phyloP scores from a whole-genome alignment of 345 rosid genomes.

The Sisymbrium altissimum region DNA sequence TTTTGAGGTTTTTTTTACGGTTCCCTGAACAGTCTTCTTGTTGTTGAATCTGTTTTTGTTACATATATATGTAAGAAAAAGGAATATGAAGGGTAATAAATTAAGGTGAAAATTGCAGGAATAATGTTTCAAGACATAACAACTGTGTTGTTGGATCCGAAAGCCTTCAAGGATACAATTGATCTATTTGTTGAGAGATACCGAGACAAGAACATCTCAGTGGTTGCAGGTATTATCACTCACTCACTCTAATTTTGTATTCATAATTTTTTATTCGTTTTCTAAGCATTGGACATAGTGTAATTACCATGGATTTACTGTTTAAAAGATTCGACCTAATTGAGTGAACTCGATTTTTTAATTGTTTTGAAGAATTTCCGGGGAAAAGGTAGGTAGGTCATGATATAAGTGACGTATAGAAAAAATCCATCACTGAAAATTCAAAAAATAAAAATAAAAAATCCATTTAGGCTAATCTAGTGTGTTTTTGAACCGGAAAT shows the following conservation, averaged over 20 bases:
- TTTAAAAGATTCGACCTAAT: slow-evolving; percentile 9
- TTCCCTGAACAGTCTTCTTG: not conserved
- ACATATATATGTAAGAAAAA: not conserved
- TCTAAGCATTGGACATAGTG: not conserved
- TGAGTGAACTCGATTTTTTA: slow-evolving; percentile 14
- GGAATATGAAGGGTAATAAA: not conserved
- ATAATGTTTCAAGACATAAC: slow-evolving; percentile 98
- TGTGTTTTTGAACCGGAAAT: not conserved
- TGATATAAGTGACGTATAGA: slow-evolving; percentile 13
- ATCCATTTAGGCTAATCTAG: not conserved
- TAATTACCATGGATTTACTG: slow-evolving; percentile 11
- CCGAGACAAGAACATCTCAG: slow-evolving; percentile 80
- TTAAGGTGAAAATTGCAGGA: slow-evolving; percentile 40
- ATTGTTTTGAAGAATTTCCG: slow-evolving; percentile 22
- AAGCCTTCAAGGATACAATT: slow-evolving; percentile 86
- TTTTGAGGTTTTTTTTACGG: not conserved
- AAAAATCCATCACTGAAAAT: not conserved
- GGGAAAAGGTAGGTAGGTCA: slow-evolving; percentile 28
- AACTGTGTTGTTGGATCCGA: slow-evolving; percentile 77
- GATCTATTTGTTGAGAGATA: slow-evolving; percentile 93
- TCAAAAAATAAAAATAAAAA: too few species aligned
- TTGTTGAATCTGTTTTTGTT: not conserved
- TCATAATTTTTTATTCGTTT: not conserved
- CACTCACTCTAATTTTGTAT: not conserved
- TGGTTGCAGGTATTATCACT: slow-evolving; percentile 74